These are phyloP conservation scores for Leptoxyphium fumago DNA, from an alignment of 2,329 filamentous ascomycete species.

Conservation along the genomic window DNA sequence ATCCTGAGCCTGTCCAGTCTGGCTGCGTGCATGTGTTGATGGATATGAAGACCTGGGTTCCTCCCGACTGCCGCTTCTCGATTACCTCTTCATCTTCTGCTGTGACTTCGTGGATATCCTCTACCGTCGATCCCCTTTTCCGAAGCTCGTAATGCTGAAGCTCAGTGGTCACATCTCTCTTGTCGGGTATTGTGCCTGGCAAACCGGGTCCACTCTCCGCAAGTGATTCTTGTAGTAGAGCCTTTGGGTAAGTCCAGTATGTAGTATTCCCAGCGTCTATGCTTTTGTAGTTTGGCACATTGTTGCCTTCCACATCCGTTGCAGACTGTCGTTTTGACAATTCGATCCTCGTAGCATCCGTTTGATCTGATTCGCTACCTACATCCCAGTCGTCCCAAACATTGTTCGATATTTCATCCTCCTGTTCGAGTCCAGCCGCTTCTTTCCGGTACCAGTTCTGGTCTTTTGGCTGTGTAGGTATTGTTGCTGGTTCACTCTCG, in stretches of 20 bases:
- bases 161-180: conserved; percentile 1
- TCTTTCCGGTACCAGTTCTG: conserved; percentile 34
- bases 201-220: conserved; percentile 13
- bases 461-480: conserved; percentile 11
- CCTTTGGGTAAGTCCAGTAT: conserved; percentile 48
- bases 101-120: not conserved
- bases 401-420: conserved; percentile 6
- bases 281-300: conserved; percentile 45
- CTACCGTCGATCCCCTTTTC: conserved; percentile 4
- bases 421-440: conserved; percentile 17
- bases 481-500: too few species aligned
- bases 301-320: conserved; percentile 37
- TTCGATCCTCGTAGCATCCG: conserved; percentile 25
- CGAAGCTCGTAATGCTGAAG: conserved; percentile 12
- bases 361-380: not conserved
- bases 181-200: conserved; percentile 10
- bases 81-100: conserved; percentile 4
- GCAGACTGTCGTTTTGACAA: conserved; percentile 1
- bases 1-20: conserved; percentile 33
- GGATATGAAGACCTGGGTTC: conserved; percentile 55
- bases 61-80: conserved; percentile 10
- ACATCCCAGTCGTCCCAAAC: conserved; percentile 17
- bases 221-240: conserved; percentile 35
- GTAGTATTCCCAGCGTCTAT: conserved; percentile 47
- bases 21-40: conserved; percentile 80